phyloP scores from a whole-genome alignment of 139 green algal species.

The Deuterostichococcus epilithicus region DNA sequence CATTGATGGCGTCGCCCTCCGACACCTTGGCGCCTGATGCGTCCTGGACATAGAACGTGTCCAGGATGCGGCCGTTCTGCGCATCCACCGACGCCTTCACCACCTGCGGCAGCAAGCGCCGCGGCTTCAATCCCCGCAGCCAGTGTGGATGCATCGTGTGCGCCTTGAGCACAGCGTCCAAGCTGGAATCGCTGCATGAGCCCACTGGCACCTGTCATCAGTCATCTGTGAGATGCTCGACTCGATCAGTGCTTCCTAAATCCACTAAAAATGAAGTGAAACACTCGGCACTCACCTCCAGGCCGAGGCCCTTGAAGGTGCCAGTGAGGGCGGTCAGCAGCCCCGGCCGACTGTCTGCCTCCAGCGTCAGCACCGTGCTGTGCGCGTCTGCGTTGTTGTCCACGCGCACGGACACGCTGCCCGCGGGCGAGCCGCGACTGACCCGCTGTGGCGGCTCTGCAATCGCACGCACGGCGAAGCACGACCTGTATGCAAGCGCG shows the following conservation, averaged over 20 bases:
- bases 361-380: conserved; percentile 4
- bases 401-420: conserved; percentile 1
- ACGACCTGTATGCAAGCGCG: background rate
- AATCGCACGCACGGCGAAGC: background rate
- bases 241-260: too few species aligned
- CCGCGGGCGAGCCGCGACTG: background rate
- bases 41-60: conserved; percentile 84
- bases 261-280: too few species aligned
- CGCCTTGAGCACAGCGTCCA: too few species aligned
- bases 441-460: background rate
- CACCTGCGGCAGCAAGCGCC: conserved; percentile 24
- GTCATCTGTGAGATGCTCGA: too few species aligned
- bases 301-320: conserved; percentile 70
- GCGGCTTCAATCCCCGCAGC: too few species aligned
- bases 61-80: conserved; percentile 39
- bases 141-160: too few species aligned
- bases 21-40: conserved; percentile 25
- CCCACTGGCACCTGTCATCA: too few species aligned
- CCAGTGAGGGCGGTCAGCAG: conserved; percentile 66
- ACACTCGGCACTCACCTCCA: too few species aligned
- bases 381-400: conserved; percentile 17
- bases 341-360: conserved; percentile 55
- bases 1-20: conserved; percentile 2
- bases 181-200: too few species aligned
- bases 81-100: conserved; percentile 51